These are phyloP conservation scores for Eleusine coracana DNA, from an alignment of 176 grass and related monocot species.

Conservation along the genomic window DNA sequence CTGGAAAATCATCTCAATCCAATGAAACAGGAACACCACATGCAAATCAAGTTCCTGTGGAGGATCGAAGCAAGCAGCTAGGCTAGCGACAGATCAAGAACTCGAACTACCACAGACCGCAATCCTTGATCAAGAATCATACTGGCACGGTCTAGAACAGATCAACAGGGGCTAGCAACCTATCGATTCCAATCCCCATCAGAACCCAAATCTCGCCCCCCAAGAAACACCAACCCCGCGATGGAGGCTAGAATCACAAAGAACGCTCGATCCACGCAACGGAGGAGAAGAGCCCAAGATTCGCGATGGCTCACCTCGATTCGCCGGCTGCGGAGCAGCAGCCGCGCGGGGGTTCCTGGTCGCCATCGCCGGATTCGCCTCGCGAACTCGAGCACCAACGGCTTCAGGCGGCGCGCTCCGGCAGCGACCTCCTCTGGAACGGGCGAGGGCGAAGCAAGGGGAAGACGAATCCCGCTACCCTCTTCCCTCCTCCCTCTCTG, in stretches of 20 bases:
- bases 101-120: not conserved
- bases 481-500: not conserved
- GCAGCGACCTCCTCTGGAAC: not conserved
- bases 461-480: not conserved
- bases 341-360: conserved; percentile 56
- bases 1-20: not conserved
- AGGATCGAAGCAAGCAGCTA: not conserved
- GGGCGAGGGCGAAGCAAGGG: not conserved
- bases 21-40: not conserved
- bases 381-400: conserved; percentile 37
- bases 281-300: not conserved
- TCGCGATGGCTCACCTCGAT: conserved; percentile 31
- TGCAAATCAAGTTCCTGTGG: not conserved
- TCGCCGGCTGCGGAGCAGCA: conserved; percentile 56
- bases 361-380: conserved; percentile 51
- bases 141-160: not conserved
- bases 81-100: conserved; percentile 1
- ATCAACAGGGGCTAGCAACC: not conserved
- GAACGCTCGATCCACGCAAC: not conserved
- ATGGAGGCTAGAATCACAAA: not conserved
- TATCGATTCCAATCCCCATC: no score
- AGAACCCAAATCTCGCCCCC: no score
- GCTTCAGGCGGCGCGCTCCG: conserved; percentile 16
- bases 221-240: not conserved
- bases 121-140: conserved; percentile 11